Conservation (phyloP, 2,329 filamentous ascomycete genomes). For the Colletotrichum sp. region DNA sequence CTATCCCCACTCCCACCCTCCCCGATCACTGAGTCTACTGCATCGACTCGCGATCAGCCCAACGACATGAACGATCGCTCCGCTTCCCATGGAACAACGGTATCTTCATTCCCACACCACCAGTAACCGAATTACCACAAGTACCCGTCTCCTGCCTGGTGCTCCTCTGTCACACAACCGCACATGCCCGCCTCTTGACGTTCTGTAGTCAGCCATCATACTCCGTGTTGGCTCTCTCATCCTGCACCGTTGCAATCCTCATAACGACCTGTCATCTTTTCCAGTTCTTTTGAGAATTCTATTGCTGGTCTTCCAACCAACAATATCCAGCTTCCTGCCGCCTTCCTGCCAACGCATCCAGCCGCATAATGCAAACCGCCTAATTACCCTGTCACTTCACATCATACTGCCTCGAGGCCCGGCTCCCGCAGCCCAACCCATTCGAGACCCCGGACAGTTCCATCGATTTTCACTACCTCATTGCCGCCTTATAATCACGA, state of each 20-base stretch:
- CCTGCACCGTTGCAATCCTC: background rate
- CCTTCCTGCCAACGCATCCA: background rate
- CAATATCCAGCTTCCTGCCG: background rate
- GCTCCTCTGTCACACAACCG: no score
- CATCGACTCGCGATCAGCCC: constrained; percentile 17
- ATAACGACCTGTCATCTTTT: constrained; percentile 5
- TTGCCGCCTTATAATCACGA: constrained; percentile 2
- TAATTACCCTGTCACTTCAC: background rate
- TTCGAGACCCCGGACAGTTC: background rate
- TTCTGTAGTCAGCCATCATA: background rate
- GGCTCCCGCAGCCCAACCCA: background rate
- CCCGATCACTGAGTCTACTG: constrained; percentile 18
- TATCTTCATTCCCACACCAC: background rate
- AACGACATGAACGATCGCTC: constrained; percentile 10
- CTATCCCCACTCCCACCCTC: background rate
- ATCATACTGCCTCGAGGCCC: background rate
- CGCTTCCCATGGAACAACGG: background rate
- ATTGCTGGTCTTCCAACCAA: background rate
- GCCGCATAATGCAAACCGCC: constrained; percentile 12
- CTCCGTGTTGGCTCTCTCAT: background rate
- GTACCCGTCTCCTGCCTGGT: background rate
- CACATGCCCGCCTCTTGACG: background rate
- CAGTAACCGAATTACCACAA: background rate
- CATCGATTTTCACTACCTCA: background rate
- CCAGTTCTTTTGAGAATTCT: background rate